Evolutionary conservation across 2,329 filamentous ascomycete genomes (phyloP), one percentile per base, ranked within the genome.

Genomic region (Ophiostoma sp.): DNA sequence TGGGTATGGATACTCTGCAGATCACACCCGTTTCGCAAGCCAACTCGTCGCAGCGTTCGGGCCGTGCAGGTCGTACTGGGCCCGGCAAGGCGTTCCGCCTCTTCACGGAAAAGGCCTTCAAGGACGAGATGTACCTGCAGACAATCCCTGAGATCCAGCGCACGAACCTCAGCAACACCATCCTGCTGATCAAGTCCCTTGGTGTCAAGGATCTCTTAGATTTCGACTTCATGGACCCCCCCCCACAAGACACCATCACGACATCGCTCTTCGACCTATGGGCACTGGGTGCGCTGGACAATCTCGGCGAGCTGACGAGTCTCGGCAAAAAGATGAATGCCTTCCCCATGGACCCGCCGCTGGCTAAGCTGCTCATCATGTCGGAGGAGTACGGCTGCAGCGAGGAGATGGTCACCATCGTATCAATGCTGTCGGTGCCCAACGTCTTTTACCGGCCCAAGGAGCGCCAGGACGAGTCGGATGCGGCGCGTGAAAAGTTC

Each of bases 151-250:
- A 99, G 76, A 98, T 99, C 58, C 95, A 99, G 78, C 87, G 95
- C 18, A 99, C 95, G 0, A 99, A 98, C 74, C 85, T 99, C 1
- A 89, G 92, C 74, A 98, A 98, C 74, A 98, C 93, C 0, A 94
- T 99, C 3, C 83, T 99, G 14, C 86, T 99, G 65, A 84, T 99
- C 64, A 99, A 99, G 76, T 97, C 92, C 0, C 85, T 99, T 0
- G 95, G 95, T 0, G 94, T 99, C 18, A 94, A 92, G 75, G 93
- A 99, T 73, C 82, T 99, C 9, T 80, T 99, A 0, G 94, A 99
- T 77, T 99, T 99, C 75, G 93, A 98, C 77, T 99, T 99, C 74
- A 98, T 99, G 94, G 95, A 99, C 73, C 95, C 95, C 1, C 95
- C 95, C 6, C 95, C 95, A 0, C 95, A 99, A 78, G 96, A 99